Evolutionary conservation across 2,329 filamentous ascomycete genomes (phyloP).

Genomic region (Neurospora crassa): DNA sequence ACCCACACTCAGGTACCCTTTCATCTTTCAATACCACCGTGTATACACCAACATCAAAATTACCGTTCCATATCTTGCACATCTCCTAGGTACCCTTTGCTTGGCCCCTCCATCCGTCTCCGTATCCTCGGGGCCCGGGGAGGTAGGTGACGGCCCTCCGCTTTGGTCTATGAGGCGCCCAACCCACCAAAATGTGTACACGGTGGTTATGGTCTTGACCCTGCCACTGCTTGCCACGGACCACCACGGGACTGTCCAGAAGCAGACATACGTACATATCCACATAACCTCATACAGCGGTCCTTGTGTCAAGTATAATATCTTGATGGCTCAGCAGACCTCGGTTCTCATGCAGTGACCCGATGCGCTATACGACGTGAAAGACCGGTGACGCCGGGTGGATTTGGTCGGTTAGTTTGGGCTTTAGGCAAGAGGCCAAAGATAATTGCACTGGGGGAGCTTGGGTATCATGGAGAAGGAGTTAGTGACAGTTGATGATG

Average conservation of each 20-base stretch:
- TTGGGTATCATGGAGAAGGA: not conserved
- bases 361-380: not conserved
- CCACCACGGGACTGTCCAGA: not conserved
- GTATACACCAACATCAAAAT: not conserved
- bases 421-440: not conserved
- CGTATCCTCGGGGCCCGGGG: no score
- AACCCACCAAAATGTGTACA: not conserved
- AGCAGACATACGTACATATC: not conserved
- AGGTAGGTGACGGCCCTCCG: no score
- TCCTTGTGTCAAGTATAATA: not conserved
- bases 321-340: not conserved
- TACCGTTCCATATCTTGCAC: no score
- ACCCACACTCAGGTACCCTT: not conserved
- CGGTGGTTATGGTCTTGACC: not conserved
- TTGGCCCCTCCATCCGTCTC: not conserved
- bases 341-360: not conserved
- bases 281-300: not conserved
- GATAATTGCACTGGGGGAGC: not conserved
- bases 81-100: no score
- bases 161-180: not conserved
- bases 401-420: not conserved
- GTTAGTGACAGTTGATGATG: not conserved
- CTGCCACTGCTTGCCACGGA: not conserved
- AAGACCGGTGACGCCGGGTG: not conserved
- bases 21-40: not conserved